Percentiles rank a stretch among this genome's conserved stretches.
Conservation (phyloP, 73 alveolate species). For the Halteria grandinella region DNA sequence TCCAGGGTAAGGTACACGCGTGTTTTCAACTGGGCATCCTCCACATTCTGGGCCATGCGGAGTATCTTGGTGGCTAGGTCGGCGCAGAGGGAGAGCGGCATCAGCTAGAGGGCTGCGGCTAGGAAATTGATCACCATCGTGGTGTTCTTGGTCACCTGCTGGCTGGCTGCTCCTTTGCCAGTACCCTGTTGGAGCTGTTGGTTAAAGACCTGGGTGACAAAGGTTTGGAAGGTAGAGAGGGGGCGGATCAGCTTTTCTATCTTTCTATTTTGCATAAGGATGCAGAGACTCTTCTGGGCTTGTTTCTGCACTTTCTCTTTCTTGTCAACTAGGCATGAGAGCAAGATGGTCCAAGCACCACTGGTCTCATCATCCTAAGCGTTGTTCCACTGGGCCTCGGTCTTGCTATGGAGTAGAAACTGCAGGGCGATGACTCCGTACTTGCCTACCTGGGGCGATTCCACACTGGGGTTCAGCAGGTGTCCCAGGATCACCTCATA, state of each 20-base stretch:
- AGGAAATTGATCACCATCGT: slow-evolving; percentile 11
- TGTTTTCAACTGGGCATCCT: slow-evolving; percentile 43
- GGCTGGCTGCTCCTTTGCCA: background rate
- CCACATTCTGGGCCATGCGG: slow-evolving; percentile 30
- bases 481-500: slow-evolving; percentile 10
- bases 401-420: slow-evolving; percentile 60
- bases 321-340: slow-evolving; percentile 19
- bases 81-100: slow-evolving; percentile 39
- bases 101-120: slow-evolving; percentile 43
- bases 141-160: background rate
- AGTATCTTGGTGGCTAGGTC: slow-evolving; percentile 20
- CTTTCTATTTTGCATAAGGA: slow-evolving; percentile 43
- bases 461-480: background rate
- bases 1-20: slow-evolving; percentile 57
- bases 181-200: background rate
- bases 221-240: slow-evolving; percentile 5
- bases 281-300: slow-evolving; percentile 43
- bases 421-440: slow-evolving; percentile 52
- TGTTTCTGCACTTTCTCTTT: slow-evolving; percentile 42
- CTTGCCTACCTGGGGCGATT: slow-evolving; percentile 33
- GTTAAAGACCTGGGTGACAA: slow-evolving; percentile 11
- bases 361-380: slow-evolving; percentile 41
- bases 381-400: slow-evolving; percentile 59
- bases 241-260: slow-evolving; percentile 30
- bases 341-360: slow-evolving; percentile 15